phyloP scores from a whole-genome alignment of 179 eudicot genomes.

The Actinidia arguta region DNA sequence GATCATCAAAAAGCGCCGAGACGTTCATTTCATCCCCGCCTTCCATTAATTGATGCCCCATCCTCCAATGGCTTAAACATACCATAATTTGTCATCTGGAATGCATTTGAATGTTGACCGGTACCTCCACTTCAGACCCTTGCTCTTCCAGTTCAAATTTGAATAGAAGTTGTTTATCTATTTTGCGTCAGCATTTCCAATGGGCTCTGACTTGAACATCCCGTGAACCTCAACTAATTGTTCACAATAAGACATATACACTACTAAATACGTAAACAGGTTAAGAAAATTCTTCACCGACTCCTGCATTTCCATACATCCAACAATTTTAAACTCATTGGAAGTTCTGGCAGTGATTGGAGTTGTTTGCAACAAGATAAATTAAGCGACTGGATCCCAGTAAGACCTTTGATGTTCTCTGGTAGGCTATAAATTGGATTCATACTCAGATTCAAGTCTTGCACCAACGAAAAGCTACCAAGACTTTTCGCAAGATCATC shows the following conservation, averaged over 20 bases:
- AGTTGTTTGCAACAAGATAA: not conserved
- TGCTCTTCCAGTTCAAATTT: not conserved
- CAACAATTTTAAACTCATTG: not conserved
- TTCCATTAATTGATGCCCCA: too few relatives aligned
- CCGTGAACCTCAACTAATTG: not conserved
- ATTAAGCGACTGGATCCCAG: not conserved
- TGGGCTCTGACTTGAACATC: not conserved
- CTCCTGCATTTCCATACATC: not conserved
- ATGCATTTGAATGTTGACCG: too few relatives aligned
- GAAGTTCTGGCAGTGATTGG: conserved; percentile 12
- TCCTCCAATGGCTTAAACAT: too few relatives aligned
- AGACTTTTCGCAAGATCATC: not conserved
- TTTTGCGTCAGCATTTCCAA: too few relatives aligned
- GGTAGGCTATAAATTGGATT: conserved; percentile 4
- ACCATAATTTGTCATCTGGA: too few relatives aligned
- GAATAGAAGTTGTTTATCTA: not conserved
- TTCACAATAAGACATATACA: not conserved
- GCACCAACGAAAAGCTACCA: not conserved
- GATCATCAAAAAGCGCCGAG: too few relatives aligned
- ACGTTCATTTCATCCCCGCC: too few relatives aligned
- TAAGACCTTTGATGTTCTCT: conserved; percentile 2
- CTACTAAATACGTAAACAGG: not conserved
- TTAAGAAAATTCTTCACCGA: not conserved
- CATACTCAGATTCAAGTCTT: not conserved
- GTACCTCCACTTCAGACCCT: too few relatives aligned